These are phyloP conservation scores for Sergeia podlipaevii DNA, from an alignment of 208 protist genomes.

Conservation along the genomic window DNA sequence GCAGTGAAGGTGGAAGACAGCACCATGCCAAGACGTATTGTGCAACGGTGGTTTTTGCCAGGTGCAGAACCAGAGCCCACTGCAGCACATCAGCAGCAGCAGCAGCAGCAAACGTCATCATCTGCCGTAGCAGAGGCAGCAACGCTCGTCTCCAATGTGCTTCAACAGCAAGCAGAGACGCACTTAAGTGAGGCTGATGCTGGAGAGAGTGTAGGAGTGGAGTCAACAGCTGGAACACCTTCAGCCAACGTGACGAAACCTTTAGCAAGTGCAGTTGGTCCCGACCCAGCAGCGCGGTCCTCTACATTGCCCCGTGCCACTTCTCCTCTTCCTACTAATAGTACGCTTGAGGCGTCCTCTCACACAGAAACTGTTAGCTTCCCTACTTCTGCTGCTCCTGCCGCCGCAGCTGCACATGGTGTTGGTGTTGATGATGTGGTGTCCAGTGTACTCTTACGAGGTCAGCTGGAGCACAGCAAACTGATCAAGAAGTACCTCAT, in stretches of 20 bases:
- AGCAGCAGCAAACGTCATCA: not conserved
- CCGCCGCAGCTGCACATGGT: not conserved
- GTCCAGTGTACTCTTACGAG: slow-evolving; percentile 14
- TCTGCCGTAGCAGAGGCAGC: not conserved
- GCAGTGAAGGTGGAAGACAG: not conserved
- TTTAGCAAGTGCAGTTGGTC: no score
- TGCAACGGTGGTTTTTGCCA: slow-evolving; percentile 28
- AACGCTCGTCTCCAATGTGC: no score
- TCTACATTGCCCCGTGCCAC: no score
- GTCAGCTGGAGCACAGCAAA: slow-evolving; percentile 23
- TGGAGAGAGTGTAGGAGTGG: no score
- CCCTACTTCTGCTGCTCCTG: not conserved
- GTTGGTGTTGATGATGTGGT: not conserved
- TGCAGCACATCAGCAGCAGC: not conserved
- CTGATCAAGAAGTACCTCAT: slow-evolving; percentile 43
- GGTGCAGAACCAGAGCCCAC: slow-evolving; percentile 4
- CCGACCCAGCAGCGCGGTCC: no score
- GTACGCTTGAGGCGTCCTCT: no score
- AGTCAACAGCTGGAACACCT: not conserved
- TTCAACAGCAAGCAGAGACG: no score
- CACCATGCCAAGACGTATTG: slow-evolving; percentile 10
- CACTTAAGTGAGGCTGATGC: no score
- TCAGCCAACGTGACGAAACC: not conserved
- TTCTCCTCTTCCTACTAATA: no score
- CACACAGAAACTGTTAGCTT: not conserved